Base-by-base conservation (phyloP, 2,329 filamentous ascomycete species). In the Capronia americana region DNA sequence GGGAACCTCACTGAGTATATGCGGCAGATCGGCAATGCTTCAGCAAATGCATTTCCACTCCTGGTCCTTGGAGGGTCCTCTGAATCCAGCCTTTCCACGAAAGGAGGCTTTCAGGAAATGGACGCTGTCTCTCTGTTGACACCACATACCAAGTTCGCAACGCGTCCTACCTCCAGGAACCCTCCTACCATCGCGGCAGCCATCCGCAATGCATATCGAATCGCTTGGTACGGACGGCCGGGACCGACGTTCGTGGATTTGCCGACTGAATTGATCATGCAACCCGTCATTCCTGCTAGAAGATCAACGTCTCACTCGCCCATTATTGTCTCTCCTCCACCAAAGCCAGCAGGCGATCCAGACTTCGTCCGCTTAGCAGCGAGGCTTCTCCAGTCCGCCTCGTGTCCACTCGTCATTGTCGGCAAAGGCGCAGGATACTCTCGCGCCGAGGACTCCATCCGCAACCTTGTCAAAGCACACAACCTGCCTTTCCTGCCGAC, bases 361-460 rank as follows among this genome's bases (percentile, higher is more conserved):
- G 74, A 72, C 8, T 79, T 78, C 57, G 76, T 85, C 24, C 58
- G 74, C 50, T 78, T 78, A 41, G 77, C 83, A 20, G 79, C 78
- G 2, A 69, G 78, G 23, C 72, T 85, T n/a, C 73, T 87, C 34
- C 81, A 79, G 66, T 76, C 73, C 11, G 83, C 85, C 1, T 79
- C 81, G 61, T 79, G 82, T 14, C 85, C 84, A 8, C 76, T 87
- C 11, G 72, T 87, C 2, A 78, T 87, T 32, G 74, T 87, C 63
- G 85, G 85, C 0, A 87, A 87, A 70, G 85, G 84, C 3, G 83
- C 84, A 4, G 83, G 84, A 20, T 86, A 86, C 74, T 81, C 83
- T 30, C 79, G 79, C 57, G 82, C 84, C 3, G 84, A 87, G 69
- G 41, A 65, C 1, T 71, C 74, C 1, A 82, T 86, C 61, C 76